These are phyloP conservation scores for Cephaloascus albidus DNA, from an alignment of 805 yeast species.

Conservation along the genomic window DNA sequence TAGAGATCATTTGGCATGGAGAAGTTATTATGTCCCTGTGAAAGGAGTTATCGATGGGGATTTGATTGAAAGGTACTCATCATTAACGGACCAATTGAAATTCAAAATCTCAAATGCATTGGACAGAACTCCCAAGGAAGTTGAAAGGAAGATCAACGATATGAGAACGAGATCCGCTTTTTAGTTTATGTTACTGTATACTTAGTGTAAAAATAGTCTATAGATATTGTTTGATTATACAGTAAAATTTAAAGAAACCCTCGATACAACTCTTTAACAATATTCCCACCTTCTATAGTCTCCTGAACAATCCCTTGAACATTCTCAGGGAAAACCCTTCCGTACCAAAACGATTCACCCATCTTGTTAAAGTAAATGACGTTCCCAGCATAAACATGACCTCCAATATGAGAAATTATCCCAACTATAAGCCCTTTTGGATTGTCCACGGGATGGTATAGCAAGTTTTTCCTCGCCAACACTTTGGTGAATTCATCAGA, in stretches of 20 bases:
- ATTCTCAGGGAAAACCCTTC: conserved; percentile 55
- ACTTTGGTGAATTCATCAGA: conserved; percentile 38
- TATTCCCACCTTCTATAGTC: conserved; percentile 36
- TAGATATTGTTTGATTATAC: background rate
- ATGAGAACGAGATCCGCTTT: conserved; percentile 35
- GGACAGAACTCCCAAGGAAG: conserved; percentile 37
- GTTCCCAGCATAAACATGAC: conserved; percentile 83
- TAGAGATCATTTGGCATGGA: conserved; percentile 54
- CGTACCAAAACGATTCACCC: conserved; percentile 61
- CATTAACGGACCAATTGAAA: conserved; percentile 22
- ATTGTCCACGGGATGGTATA: conserved; percentile 10
- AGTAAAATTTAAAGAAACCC: conserved; percentile 16
- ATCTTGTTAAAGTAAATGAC: conserved; percentile 43
- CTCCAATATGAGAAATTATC: conserved; percentile 69
- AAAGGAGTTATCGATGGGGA: conserved; percentile 85
- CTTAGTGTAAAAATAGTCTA: too few species aligned
- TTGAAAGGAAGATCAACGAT: conserved; percentile 43
- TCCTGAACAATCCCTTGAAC: conserved; percentile 59
- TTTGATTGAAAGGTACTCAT: conserved; percentile 50
- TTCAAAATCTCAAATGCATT: conserved; percentile 27
- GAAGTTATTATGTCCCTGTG: conserved; percentile 78
- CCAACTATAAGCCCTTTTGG: conserved; percentile 34
- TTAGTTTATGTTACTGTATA: conserved; percentile 6
- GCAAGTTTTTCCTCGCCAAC: conserved; percentile 20
- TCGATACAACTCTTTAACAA: conserved; percentile 51